Conservation (phyloP, 306 rosid species). For the Canavalia gladiata region DNA sequence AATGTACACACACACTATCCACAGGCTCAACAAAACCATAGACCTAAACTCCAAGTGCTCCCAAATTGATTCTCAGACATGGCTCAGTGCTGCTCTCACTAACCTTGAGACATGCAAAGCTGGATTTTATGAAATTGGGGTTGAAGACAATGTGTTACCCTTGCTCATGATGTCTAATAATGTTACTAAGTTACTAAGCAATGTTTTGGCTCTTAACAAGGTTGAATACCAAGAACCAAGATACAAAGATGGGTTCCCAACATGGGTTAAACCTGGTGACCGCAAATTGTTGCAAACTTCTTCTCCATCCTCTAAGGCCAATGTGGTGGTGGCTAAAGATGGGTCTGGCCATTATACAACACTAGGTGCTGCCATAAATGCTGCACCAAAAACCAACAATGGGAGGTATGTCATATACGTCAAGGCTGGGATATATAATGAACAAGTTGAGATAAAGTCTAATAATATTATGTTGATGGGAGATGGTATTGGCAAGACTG, state of each 20-base stretch:
- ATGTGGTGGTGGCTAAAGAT: conserved; percentile 72
- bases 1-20: conserved; percentile 60
- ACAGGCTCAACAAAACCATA: conserved; percentile 58
- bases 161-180: conserved; percentile 58
- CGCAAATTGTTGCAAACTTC: conserved; percentile 66
- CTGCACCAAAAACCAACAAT: conserved; percentile 53
- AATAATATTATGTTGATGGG: conserved; percentile 77
- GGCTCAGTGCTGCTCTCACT: conserved; percentile 72
- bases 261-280: conserved; percentile 75
- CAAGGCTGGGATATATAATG: conserved; percentile 75
- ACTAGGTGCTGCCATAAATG: conserved; percentile 57
- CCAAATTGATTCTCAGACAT: conserved; percentile 58
- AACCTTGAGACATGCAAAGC: conserved; percentile 63
- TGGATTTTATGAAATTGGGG: conserved; percentile 64
- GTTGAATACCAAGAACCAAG: conserved; percentile 41
- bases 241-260: conserved; percentile 61
- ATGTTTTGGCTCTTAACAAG: conserved; percentile 67
- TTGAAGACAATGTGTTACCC: conserved; percentile 47
- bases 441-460: conserved; percentile 64
- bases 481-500: conserved; percentile 79
- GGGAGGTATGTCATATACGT: conserved; percentile 77
- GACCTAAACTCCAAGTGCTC: not conserved
- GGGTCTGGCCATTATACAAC: conserved; percentile 70
- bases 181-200: conserved; percentile 67
- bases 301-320: conserved; percentile 55